phyloP scores from a whole-genome alignment of 495 filamentous ascomycete species.

The Parathielavia appendiculata region DNA sequence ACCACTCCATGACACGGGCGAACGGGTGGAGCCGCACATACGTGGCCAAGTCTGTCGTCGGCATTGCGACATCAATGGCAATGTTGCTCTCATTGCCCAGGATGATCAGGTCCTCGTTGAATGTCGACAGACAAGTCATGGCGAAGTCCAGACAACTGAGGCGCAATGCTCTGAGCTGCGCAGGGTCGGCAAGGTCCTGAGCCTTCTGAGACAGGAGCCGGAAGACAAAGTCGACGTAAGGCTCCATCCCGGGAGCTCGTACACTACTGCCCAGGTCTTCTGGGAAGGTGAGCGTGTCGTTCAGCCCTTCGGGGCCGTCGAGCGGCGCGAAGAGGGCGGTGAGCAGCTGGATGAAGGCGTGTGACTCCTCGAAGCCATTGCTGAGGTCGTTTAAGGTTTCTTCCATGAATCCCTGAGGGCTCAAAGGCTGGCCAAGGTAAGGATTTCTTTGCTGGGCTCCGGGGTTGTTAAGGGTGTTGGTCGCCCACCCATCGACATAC shows the following conservation, averaged over 20 bases:
- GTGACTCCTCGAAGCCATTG: slow-evolving; percentile 71
- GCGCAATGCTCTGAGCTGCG: slow-evolving; percentile 63
- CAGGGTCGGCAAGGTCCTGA: slow-evolving; percentile 54
- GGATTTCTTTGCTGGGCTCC: slow-evolving; percentile 34
- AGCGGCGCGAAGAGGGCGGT: slow-evolving; percentile 61
- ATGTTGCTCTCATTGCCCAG: slow-evolving; percentile 71
- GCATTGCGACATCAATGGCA: slow-evolving; percentile 64
- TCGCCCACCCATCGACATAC: slow-evolving; percentile 66
- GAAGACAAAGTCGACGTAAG: slow-evolving; percentile 84
- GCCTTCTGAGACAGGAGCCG: slow-evolving; percentile 60
- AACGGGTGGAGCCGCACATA: slow-evolving; percentile 90
- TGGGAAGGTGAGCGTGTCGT: slow-evolving; percentile 77
- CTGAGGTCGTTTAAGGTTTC: slow-evolving; percentile 54
- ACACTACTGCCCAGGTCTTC: slow-evolving; percentile 75
- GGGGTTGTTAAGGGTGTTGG: slow-evolving; percentile 43
- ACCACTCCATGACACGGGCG: slow-evolving; percentile 89
- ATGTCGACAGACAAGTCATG: slow-evolving; percentile 64
- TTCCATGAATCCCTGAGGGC: slow-evolving; percentile 45
- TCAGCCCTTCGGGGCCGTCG: slow-evolving; percentile 51
- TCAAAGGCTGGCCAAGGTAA: slow-evolving; percentile 36
- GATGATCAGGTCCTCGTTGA: slow-evolving; percentile 87
- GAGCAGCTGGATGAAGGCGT: slow-evolving; percentile 72
- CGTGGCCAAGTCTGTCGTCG: slow-evolving; percentile 60
- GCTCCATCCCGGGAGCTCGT: slow-evolving; percentile 81
- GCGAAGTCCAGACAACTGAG: slow-evolving; percentile 77